Evolutionary conservation across 164 flowering plant genomes (phyloP).

Genomic region (Macadamia integrifolia): DNA sequence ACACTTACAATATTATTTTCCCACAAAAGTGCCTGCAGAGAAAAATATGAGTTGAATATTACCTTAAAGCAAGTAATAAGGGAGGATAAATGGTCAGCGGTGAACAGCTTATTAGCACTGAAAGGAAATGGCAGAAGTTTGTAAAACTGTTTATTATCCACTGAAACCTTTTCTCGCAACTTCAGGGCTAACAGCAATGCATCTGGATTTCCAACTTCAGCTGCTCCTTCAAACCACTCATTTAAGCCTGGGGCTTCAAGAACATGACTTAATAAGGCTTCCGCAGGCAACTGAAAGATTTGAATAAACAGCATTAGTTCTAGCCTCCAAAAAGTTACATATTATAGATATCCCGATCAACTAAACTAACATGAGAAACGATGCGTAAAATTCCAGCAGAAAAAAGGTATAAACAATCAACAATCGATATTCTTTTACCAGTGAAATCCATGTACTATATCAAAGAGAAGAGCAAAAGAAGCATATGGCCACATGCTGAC

Average conservation of each 20-base stretch:
- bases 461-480: not conserved
- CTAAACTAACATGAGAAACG: not conserved
- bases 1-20: not conserved
- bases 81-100: conserved; percentile 48
- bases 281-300: conserved; percentile 61
- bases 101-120: conserved; percentile 49
- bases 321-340: too few relatives aligned
- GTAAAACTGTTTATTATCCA: conserved; percentile 38
- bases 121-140: conserved; percentile 80
- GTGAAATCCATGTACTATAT: not conserved
- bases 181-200: conserved; percentile 82
- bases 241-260: conserved; percentile 68
- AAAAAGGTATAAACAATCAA: not conserved
- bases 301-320: conserved; percentile 12
- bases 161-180: conserved; percentile 51
- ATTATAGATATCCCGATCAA: not conserved
- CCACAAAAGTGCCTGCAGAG: not conserved
- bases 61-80: conserved; percentile 81
- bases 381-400: not conserved
- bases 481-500: too few relatives aligned
- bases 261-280: conserved; percentile 54
- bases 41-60: conserved; percentile 3
- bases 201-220: conserved; percentile 81
- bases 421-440: not conserved
- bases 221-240: conserved; percentile 79